Conservation (phyloP, 805 yeast species). For the Naumovozyma castellii region DNA sequence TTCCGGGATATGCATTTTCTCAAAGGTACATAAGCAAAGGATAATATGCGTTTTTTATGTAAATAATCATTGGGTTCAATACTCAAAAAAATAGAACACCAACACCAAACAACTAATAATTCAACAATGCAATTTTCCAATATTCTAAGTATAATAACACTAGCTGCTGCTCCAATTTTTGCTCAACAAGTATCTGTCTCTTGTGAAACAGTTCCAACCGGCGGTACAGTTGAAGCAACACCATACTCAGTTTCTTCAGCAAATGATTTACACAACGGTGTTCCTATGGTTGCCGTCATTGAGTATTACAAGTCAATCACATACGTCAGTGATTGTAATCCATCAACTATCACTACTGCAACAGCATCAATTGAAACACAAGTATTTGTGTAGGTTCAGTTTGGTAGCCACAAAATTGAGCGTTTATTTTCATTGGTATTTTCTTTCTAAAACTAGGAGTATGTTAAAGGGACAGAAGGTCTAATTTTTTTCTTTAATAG, state of each 20-base stretch:
- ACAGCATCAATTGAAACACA: neutral
- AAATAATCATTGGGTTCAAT: no score
- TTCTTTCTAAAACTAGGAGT: no score
- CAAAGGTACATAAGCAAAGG: no score
- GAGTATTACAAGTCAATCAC: slow-evolving; percentile 20
- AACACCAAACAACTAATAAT: neutral
- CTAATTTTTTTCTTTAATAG: no score
- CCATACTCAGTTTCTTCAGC: slow-evolving; percentile 19
- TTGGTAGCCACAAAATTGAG: no score
- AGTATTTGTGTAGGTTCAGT: neutral
- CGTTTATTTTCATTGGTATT: no score
- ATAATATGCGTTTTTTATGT: no score
- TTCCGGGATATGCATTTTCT: no score
- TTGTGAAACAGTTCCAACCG: slow-evolving; percentile 18
- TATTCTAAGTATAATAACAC: neutral
- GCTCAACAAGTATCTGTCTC: slow-evolving; percentile 6
- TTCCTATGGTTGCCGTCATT: slow-evolving; percentile 11
- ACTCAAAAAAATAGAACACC: neutral
- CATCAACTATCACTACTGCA: slow-evolving; percentile 4
- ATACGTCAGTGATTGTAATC: slow-evolving; percentile 17
- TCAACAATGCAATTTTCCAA: slow-evolving; percentile 2
- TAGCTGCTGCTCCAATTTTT: neutral
- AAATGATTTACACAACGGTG: slow-evolving; percentile 12
- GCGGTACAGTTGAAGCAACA: slow-evolving; percentile 13
- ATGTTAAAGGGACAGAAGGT: no score